Evolutionary conservation across 2,329 filamentous ascomycete species (phyloP).

Genomic region (Trichoderma polysporum): DNA sequence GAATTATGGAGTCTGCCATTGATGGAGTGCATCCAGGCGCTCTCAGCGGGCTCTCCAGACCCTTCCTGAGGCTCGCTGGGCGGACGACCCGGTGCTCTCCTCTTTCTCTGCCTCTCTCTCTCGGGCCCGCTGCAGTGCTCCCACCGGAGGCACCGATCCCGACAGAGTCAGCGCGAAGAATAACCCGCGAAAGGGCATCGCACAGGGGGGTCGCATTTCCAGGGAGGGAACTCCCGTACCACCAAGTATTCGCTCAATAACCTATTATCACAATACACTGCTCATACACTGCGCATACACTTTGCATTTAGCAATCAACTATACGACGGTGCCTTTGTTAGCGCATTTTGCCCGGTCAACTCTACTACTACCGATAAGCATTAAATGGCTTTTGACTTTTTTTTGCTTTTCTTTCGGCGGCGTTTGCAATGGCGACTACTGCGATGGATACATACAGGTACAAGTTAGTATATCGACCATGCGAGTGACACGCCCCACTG

Average conservation of each 20-base stretch:
- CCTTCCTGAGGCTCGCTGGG: background rate
- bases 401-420: background rate
- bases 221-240: background rate
- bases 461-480: background rate
- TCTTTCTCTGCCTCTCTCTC: background rate
- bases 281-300: too few species aligned
- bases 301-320: too few species aligned
- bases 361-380: background rate
- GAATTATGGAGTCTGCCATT: background rate
- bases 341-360: background rate
- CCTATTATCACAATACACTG: too few species aligned
- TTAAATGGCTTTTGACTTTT: background rate
- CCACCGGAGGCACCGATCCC: slow-evolving; percentile 2
- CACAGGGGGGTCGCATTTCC: background rate
- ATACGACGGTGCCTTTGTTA: too few species aligned
- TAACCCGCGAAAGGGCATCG: background rate
- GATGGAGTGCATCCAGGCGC: background rate
- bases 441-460: background rate
- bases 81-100: slow-evolving; percentile 3
- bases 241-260: too few species aligned
- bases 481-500: slow-evolving; percentile 27
- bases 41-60: background rate
- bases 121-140: slow-evolving; percentile 18
- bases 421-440: background rate
- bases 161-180: background rate